Base-by-base conservation (phyloP, 2,329 filamentous ascomycete genomes). In the Cladosporium sp. region DNA sequence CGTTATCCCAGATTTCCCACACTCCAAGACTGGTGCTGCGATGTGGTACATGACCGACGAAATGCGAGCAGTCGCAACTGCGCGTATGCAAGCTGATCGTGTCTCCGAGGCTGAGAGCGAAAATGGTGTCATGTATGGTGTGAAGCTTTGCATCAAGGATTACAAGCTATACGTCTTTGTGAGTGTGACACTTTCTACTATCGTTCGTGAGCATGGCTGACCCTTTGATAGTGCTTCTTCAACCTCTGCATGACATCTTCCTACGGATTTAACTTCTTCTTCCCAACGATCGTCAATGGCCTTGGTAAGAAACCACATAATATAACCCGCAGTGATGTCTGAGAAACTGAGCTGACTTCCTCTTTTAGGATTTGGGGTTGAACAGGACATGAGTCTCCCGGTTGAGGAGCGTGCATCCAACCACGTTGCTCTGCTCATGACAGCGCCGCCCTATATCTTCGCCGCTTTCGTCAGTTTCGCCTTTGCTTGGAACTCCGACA, bases 1-100 rank as follows among this genome's bases (percentile, higher is more conserved):
- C 70, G 77, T 91, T 30, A 79, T 92, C 16, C 89, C 89, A 0
- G 86, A 91, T 72, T 90, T 90, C 68, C 60, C 60, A 1, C 11
- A 39, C 48, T 63, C 60, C 21, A 63, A 53, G n/a, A 63, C 60
- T 1, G 60, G 60, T 10, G 51, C 48, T 23, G 60, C 48, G 16
- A 63, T 63, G 60, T 63, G 60, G 60, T 54, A 39, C 60, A 63
- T 63, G 60, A 63, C 48, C 28, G 60, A 63, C 7, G 60, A 63
- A 16, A 63, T 63, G 60, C 46, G 60, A 11, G 18, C 30, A 21
- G 60, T 63, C 21, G 60, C 60, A 21, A 56, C 60, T 14, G 60
- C 60, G 4, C 60, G 60, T 6, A 63, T 63, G 48, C 30, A 39
- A 56, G 60, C 60, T 8, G 60, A 63, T 11, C 60, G 60, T 26